phyloP scores from a whole-genome alignment of 495 filamentous ascomycete species.

The Talaromyces borbonicus region DNA sequence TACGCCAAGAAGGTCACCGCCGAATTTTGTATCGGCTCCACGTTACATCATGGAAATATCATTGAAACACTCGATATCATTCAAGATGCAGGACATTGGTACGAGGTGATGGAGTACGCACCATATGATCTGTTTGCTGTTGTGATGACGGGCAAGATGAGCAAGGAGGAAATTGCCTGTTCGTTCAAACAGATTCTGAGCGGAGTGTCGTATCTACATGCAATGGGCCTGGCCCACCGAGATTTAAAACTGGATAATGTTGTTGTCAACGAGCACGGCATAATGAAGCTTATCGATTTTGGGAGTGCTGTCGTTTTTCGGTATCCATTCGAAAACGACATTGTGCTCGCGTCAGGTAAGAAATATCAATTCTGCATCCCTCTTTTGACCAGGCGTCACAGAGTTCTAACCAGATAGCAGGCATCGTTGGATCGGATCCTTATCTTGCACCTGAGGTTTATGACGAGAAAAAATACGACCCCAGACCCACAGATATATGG shows the following conservation, averaged over 20 bases:
- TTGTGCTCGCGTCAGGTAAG: slow-evolving; percentile 79
- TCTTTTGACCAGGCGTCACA: slow-evolving; percentile 6
- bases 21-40: slow-evolving; percentile 97
- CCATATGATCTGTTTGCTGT: slow-evolving; percentile 95
- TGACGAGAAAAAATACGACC: slow-evolving; percentile 88
- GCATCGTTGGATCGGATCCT: slow-evolving; percentile 94
- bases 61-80: slow-evolving; percentile 97
- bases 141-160: slow-evolving; percentile 99
- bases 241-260: slow-evolving; percentile 98
- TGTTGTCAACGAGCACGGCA: slow-evolving; percentile 92
- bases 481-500: slow-evolving; percentile 92
- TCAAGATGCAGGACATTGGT: slow-evolving; percentile 91
- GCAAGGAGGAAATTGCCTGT: slow-evolving; percentile 79
- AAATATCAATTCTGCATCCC: slow-evolving; percentile 9
- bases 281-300: slow-evolving; percentile 99
- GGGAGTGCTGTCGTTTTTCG: slow-evolving; percentile 93
- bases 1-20: slow-evolving; percentile 99
- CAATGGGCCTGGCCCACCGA: slow-evolving; percentile 90
- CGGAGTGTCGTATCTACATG: slow-evolving; percentile 95
- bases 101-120: slow-evolving; percentile 99
- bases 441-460: slow-evolving; percentile 97
- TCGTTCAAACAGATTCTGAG: slow-evolving; percentile 90
- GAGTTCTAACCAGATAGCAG: slow-evolving; percentile 34
- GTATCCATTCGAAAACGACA: slow-evolving; percentile 93
- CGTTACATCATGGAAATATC: slow-evolving; percentile 94